Evolutionary conservation across 1,284 basidiomycete species (phyloP).

Genomic region (Rhodotorula sp.): DNA sequence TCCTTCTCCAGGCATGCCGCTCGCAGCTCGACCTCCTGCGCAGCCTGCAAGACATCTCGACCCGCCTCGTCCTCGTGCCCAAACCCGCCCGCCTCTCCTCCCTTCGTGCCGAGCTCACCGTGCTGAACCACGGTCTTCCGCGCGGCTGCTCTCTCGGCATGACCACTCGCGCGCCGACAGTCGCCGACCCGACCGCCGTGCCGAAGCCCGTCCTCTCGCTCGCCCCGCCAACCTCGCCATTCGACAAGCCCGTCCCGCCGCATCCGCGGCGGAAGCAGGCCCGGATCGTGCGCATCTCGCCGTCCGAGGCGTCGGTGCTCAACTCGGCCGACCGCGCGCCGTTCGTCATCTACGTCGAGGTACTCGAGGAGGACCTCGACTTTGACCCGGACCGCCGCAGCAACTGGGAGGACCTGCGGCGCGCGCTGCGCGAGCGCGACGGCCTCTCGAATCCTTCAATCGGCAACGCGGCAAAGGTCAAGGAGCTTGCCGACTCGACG

Average conservation of each 20-base stretch:
- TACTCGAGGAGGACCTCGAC: constrained; percentile 86
- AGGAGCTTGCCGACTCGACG: not conserved
- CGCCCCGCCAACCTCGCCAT: constrained; percentile 43
- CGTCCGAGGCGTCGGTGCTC: constrained; percentile 94
- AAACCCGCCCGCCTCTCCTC: constrained; percentile 93
- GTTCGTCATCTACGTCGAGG: constrained; percentile 89
- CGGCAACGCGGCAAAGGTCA: not conserved
- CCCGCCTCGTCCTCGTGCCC: constrained; percentile 86
- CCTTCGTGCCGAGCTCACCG: constrained; percentile 90
- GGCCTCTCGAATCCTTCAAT: constrained; percentile 2
- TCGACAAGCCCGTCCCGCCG: constrained; percentile 6
- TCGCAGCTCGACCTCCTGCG: constrained; percentile 91
- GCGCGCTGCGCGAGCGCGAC: constrained; percentile 42
- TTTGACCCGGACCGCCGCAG: constrained; percentile 83
- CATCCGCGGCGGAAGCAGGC: constrained; percentile 62
- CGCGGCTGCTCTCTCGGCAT: constrained; percentile 47
- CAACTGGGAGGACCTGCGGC: constrained; percentile 57
- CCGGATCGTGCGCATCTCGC: constrained; percentile 93
- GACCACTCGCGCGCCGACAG: constrained; percentile 35
- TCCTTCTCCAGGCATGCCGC: constrained; percentile 84
- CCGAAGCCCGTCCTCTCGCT: constrained; percentile 8
- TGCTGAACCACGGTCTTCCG: constrained; percentile 92
- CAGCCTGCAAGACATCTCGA: constrained; percentile 87
- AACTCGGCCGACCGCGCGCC: constrained; percentile 97
- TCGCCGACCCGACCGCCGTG: not conserved